phyloP scores from a whole-genome alignment of 2,329 filamentous ascomycete genomes.

The Penicillium sp. region DNA sequence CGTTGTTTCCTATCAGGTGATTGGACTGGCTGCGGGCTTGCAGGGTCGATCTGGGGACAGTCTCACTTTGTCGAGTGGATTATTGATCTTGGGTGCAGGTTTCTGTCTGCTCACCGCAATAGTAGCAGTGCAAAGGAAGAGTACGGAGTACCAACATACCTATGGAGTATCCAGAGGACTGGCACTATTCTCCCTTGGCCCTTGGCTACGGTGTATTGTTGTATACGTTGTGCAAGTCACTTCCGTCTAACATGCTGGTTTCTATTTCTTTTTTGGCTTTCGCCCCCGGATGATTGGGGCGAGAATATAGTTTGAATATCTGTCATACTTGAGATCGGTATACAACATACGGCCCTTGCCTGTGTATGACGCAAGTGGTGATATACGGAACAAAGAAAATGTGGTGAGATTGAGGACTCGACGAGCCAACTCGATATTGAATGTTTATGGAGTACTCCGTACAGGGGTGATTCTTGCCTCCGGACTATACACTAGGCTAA shows the following conservation, averaged over 20 bases:
- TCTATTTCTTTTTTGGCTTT: too few species aligned
- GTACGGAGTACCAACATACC: neutral
- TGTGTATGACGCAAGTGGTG: conserved; percentile 9
- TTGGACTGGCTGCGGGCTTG: conserved; percentile 4
- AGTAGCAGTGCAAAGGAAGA: neutral
- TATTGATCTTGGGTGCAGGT: neutral
- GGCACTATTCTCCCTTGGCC: too few species aligned
- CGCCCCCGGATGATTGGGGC: neutral
- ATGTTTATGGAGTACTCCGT: too few species aligned
- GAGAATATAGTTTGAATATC: neutral
- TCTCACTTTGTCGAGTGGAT: neutral
- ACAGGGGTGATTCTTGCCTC: neutral
- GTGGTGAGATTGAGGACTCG: conserved; percentile 3
- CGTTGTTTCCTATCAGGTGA: conserved; percentile 2
- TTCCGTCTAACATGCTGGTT: too few species aligned
- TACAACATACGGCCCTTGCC: conserved; percentile 9
- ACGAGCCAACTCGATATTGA: neutral
- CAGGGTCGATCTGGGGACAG: conserved; percentile 2
- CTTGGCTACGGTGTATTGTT: too few species aligned
- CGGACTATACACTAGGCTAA: neutral
- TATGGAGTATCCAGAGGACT: too few species aligned
- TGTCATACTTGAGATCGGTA: conserved; percentile 1
- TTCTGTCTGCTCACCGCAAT: conserved; percentile 5
- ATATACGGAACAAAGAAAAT: neutral
- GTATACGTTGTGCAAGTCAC: too few species aligned